Evolutionary conservation across 805 yeast species (phyloP), one percentile per base, ranked within the genome.

Genomic region (Myxozyma vanderwaltii): DNA sequence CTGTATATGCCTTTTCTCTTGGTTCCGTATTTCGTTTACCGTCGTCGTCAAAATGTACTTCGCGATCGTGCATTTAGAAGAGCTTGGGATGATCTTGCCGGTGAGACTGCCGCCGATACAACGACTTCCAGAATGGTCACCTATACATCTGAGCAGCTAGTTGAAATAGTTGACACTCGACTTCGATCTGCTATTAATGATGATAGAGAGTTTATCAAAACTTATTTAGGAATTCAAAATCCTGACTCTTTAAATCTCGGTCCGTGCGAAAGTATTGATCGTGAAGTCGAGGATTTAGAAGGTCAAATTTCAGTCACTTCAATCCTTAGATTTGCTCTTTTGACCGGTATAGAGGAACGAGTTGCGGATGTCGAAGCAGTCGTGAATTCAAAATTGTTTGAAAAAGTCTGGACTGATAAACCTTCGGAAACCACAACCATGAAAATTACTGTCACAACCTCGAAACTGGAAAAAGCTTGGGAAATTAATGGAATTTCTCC

Each of bases 321-420:
- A 7, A 54, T 61, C 13, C 38, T 61, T 26, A 38, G 52, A 27
- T 61, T 58, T 35, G 59, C 47, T 2, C 41, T 61, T 41, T 26
- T 57, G 13, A 33, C 17, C 12, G 27, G 13, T 17, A 17, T n/a
- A n/a, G n/a, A n/a, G 29, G 33, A 43, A 15, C 51, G 54, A 13
- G 56, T 53, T 4, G 64, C 57, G 3, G 54, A 58, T 19, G 63
- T 61, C 13, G 49, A 63, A 13, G 64, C 63, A 4, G 43, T 47
- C n/a, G 27, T 61, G 13, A 54, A 58, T 6, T 53, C 64, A n/a
- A 26, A 38, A 21, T 31, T 55, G 39, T 47, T 35, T 24, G 49
- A 49, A 27, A 24, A 57, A 10, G 48, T 27, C 12, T 27, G 54
- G 29, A 21, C 29, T 13, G 43, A 46, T 5, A 21, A 23, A 15